Base-by-base conservation (phyloP, 192 early-diverging fungal genomes). In the Backusella circina region DNA sequence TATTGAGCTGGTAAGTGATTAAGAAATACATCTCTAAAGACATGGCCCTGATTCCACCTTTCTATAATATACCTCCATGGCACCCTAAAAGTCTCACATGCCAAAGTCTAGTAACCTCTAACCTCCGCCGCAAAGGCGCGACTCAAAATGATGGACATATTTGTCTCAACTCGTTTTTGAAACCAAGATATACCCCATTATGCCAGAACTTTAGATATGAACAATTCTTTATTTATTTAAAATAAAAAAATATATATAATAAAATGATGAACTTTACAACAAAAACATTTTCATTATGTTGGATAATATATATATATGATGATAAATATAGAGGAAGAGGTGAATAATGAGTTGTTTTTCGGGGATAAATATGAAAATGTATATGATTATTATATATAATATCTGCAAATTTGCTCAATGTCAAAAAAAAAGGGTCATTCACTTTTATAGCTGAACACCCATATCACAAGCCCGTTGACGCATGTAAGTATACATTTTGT, bases 401-500 rank as follows among this genome's bases (percentile, higher is more conserved):
- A 57, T 57, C 54, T 57, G 54, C 23, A 26, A n/a, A 26, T 57
- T 21, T 57, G 10, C 23, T 57, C n/a, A 57, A 57, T 57, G 9
- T 57, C 23, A 57, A 57, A 57, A 57, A 57, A 57, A 57, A 57
- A 54, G 21, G 23, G 16, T 5, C 18, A 26, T 10, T 54, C 9
- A 7, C 26, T 23, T 54, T 54, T 57, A 44, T 18, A 72, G 77
- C 38, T 77, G 67, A n/a, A 73, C 37, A 37, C 78, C 78, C 38
- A 79, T 41, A 51, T 81, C 75, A 66, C 28, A 65, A 3, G 71
- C 79, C 35, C 73, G 67, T 30, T 74, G 79, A 50, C 73, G 70
- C 75, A 81, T 51, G 61, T 73, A 81, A 12, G 57, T 77, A 36
- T 77, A 77, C 75, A 81, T 74, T 66, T 77, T 81, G 31, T 81